Conservation (phyloP, 306 rosid genomes). For the Vigna reflexopilosa region DNA sequence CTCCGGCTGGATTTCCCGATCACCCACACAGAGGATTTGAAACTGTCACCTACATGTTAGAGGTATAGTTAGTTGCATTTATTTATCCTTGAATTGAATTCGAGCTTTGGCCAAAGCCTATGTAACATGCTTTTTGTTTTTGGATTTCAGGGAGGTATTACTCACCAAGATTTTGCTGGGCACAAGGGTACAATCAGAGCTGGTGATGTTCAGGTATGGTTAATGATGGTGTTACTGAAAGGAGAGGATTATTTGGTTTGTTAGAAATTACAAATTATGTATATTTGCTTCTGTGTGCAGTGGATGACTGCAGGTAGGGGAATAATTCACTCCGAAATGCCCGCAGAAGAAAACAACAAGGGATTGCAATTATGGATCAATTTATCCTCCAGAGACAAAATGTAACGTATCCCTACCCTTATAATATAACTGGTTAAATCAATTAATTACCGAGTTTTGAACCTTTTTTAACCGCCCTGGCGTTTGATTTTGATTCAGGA, state of each 20-base stretch:
- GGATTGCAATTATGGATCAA: constrained; percentile 98
- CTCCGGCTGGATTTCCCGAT: constrained; percentile 59
- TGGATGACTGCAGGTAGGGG: constrained; percentile 99
- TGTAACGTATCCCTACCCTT: constrained; percentile 49
- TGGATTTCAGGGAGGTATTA: constrained; percentile 76
- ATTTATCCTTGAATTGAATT: neutral
- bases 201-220: constrained; percentile 88
- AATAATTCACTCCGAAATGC: constrained; percentile 97
- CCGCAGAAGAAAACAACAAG: constrained; percentile 74
- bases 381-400: constrained; percentile 74
- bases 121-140: neutral
- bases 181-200: constrained; percentile 84
- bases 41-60: constrained; percentile 79
- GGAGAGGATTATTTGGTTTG: neutral
- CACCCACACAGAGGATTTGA: constrained; percentile 75
- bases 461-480: neutral
- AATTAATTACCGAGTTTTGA: neutral
- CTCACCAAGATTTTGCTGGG: constrained; percentile 98
- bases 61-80: constrained; percentile 48
- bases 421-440: neutral
- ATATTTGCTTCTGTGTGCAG: constrained; percentile 47
- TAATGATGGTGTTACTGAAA: neutral
- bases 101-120: neutral
- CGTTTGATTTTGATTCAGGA: constrained; percentile 54
- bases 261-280: neutral